Evolutionary conservation across 169 alveolate genomes (phyloP), one percentile per base, ranked within the genome.

Genomic region (Fabrea salina): DNA sequence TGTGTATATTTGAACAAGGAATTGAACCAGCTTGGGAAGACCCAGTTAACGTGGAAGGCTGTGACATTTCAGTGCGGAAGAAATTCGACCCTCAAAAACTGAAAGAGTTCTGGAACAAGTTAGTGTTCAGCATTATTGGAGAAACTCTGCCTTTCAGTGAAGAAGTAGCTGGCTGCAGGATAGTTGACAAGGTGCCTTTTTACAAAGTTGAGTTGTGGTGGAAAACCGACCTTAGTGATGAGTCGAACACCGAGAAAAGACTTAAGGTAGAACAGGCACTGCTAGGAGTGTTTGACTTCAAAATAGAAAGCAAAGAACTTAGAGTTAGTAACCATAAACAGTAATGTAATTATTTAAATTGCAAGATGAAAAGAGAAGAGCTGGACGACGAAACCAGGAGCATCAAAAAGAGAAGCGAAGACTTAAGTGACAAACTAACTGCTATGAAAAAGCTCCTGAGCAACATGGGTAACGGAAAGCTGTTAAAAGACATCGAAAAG

Each of bases 11-110:
- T 47, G 51, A 50, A 35, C 8, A 25, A 11, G 1, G 1, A 4
- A 32, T 51, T 16, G 11, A 72, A 50, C 80, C 80, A 13, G 49
- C 44, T 7, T 47, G 71, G 53, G 80, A 72, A 49, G 80, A 72
- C 70, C 54, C 67, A 13, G 0, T 1, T 11, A 72, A 72, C 27
- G 35, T 8, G 11, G 19, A n/a, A 16, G 80, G 80, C 4, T 50
- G 56, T 32, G 80, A 72, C 11, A 11, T 72, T 0, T 11, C 16
- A 7, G 7, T 51, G 25, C 11, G 44, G 67, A 61, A 4, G 25
- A 11, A 61, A 35, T 30, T 35, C 3, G 67, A 50, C 4, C 11
- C 27, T 49, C 16, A 51, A 8, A 51, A 33, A 13, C 16, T 51
- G n/a, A 72, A 51, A 27, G 53, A 47, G 8, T 11, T 3, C 25